Evolutionary conservation across 345 rosid species (phyloP).

Genomic region (Lenwebbia sp.): DNA sequence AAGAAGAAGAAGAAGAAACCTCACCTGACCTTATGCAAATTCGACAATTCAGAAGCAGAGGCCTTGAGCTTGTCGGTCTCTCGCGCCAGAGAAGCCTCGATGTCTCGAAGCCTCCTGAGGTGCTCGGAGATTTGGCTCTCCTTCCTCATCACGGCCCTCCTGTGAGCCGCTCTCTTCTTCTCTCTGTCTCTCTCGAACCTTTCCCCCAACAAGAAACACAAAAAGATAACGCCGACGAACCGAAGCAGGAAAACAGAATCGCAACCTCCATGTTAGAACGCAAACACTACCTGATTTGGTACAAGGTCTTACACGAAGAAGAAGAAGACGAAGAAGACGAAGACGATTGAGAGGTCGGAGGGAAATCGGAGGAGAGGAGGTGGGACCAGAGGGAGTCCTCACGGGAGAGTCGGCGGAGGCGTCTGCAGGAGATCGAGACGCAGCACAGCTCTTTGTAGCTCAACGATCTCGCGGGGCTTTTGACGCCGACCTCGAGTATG

Average conservation of each 20-base stretch:
- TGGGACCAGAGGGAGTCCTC: constrained; percentile 62
- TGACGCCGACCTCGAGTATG: constrained; percentile 48
- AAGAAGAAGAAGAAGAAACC: not conserved
- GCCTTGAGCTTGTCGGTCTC: constrained; percentile 43
- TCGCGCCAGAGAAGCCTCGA: constrained; percentile 25
- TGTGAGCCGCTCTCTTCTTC: constrained; percentile 40
- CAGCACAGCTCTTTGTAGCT: constrained; percentile 64
- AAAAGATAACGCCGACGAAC: not conserved
- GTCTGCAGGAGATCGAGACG: constrained; percentile 66
- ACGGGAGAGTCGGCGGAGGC: constrained; percentile 51
- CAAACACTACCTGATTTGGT: constrained; percentile 33
- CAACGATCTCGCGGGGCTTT: constrained; percentile 16
- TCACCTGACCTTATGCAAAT: constrained; percentile 64
- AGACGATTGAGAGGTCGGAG: not conserved
- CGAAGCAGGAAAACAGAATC: not conserved
- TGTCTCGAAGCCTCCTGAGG: constrained; percentile 35
- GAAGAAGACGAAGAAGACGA: constrained; percentile 10
- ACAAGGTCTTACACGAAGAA: constrained; percentile 28
- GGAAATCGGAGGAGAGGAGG: constrained; percentile 46
- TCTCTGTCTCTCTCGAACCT: constrained; percentile 73
- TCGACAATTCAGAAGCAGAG: constrained; percentile 26
- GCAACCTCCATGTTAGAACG: not conserved
- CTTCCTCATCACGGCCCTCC: constrained; percentile 54
- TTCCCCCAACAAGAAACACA: not conserved
- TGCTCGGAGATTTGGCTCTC: constrained; percentile 62